Evolutionary conservation across 1,139 yeast genomes (phyloP), one percentile per base, ranked within the genome.

Genomic region (Scheffersomyces parashehatae): DNA sequence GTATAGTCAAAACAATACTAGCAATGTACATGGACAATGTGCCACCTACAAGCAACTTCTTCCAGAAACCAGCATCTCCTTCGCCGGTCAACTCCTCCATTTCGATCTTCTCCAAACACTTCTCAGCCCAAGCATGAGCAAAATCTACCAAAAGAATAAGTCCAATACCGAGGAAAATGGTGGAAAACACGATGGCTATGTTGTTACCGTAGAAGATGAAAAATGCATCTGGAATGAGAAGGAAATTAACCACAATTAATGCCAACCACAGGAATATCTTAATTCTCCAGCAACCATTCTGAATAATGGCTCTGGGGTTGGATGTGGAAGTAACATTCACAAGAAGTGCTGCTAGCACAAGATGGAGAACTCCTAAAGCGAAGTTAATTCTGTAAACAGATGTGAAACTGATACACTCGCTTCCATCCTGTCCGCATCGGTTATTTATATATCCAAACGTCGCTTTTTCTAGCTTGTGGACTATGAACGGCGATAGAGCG

Each of bases 91-190:
- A 85, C 50, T 91, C 96, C 53, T 87, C 95, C 52, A 80, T 75
- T 62, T 93, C 98, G 39, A 93, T 89, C 57, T 89, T 88, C 53
- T 86, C 93, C 44, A 93, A 77, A 62, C 99, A 95, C 9, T 87
- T 88, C 58, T 95, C 99, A 0, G 99, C 98, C 97, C 98, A 95
- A 47, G 95, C 95, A 65, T 95, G 99, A 10, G 99, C 98, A 74
- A 90, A 93, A 65, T 95, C 99, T 28, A 95, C 98, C 42, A 95
- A 69, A 40, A 95, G 73, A 9, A 95, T 88, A 46, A 95, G 75
- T 0, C 99, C 99, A 49, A 93, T 89, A 7, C 95, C 84, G 32
- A 93, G 77, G 65, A 95, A 95, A 3, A 90, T 64, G 3, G 95
- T 85, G 35, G 97, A 88, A 56, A 90, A 85, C 5, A 89, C 68